Evolutionary conservation across 352 stramenopile species (phyloP), one percentile per base, ranked within the genome.

Genomic region (Pythium myriotylum): DNA sequence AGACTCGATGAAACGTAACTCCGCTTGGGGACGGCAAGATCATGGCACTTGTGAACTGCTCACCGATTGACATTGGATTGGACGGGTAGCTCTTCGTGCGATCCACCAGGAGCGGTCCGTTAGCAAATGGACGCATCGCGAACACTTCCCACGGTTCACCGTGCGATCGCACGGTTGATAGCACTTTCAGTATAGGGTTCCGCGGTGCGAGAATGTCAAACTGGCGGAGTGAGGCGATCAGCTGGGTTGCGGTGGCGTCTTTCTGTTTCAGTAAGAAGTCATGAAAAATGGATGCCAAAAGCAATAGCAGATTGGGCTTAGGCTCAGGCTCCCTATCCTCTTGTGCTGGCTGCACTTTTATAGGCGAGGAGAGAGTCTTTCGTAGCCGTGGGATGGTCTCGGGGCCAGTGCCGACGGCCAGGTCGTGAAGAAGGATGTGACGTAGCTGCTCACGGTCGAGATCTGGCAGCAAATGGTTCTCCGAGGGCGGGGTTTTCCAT

Each of bases 51-150:
- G 12, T n/a, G 17, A 48, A 48, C 41, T 22, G 41, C 41, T 22
- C 22, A 23, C 41, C 41, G 19, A 48, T 48, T n/a, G 41, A 10
- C 16, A 10, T n/a, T 24, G 41, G 41, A n/a, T 48, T 48, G 16
- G 41, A 22, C 19, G 41, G 41, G 41, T 48, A 48, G 17, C 41
- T 48, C 41, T 48, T 48, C 7, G 41, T 48, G 41, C 41, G 41
- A 10, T 48, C 41, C 41, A 48, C 41, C 7, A 48, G 19, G 10
- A 48, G 19, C 14, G 41, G 41, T 23, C 41, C 41, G 19, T 48
- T n/a, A 10, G 14, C 19, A 23, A n/a, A 22, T 10, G 41, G 41
- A n/a, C 41, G 41, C 41, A 48, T 48, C 16, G 41, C 41, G 17
- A 24, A 48, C 19, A 48, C 41, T n/a, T 48, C 41, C 41, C 41